A percentile compares a stretch with the other conserved stretches of the same genome.
Conservation (phyloP, 257 asterid species). For the Solanum lycopersicoides region DNA sequence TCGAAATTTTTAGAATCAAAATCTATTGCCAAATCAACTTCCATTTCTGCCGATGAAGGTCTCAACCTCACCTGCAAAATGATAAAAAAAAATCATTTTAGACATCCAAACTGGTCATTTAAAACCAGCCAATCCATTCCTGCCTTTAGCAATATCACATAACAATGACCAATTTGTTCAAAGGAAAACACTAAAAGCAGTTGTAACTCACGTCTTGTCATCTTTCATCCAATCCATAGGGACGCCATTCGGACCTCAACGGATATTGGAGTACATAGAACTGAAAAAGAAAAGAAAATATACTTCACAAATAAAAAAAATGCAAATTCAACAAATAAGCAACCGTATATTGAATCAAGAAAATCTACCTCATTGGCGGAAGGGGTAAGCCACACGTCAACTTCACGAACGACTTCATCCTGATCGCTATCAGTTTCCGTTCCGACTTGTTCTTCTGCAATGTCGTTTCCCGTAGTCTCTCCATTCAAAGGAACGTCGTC, state of each 20-base stretch:
- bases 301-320: background rate
- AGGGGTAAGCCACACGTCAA: slow-evolving; percentile 61
- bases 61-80: slow-evolving; percentile 70
- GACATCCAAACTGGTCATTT: background rate
- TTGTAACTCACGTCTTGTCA: slow-evolving; percentile 47
- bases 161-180: background rate
- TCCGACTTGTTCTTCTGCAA: slow-evolving; percentile 15
- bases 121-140: background rate
- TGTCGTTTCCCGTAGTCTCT: background rate
- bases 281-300: slow-evolving; percentile 15
- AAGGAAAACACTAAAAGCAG: background rate
- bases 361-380: slow-evolving; percentile 29
- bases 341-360: background rate
- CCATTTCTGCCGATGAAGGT: slow-evolving; percentile 42
- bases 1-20: slow-evolving; percentile 58
- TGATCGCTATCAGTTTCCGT: slow-evolving; percentile 15
- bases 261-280: slow-evolving; percentile 70
- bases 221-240: slow-evolving; percentile 65
- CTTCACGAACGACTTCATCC: slow-evolving; percentile 59
- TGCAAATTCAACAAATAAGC: background rate
- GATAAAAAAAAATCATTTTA: background rate
- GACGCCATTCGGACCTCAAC: slow-evolving; percentile 75
- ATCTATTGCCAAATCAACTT: slow-evolving; percentile 69
- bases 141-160: background rate
- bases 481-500: slow-evolving; percentile 26